Evolutionary conservation across 2,329 filamentous ascomycete genomes (phyloP).

Genomic region (Berkeleyomyces basicola): DNA sequence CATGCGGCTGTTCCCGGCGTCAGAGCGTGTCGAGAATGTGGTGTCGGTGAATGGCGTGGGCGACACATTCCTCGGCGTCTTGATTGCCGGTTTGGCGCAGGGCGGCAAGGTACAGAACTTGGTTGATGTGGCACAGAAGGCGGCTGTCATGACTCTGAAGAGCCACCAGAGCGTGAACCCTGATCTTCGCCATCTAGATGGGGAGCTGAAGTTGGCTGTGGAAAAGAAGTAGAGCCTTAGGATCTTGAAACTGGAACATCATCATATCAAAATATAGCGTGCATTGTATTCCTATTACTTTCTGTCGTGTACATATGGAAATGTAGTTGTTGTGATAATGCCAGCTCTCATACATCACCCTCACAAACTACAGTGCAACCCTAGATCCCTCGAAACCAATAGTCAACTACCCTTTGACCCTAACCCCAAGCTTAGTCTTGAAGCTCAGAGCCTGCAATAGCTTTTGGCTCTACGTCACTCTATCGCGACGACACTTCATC

Average conservation of each 20-base stretch:
- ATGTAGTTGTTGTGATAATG: background rate
- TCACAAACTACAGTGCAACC: background rate
- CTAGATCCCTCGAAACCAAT: background rate
- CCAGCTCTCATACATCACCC: background rate
- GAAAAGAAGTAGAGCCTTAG: background rate
- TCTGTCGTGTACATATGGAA: no score
- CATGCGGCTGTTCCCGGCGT: conserved; percentile 54
- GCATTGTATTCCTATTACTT: no score
- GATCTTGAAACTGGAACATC: background rate
- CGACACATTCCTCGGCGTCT: conserved; percentile 76
- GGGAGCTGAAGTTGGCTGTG: conserved; percentile 21
- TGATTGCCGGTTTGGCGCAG: conserved; percentile 61
- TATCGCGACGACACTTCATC: background rate
- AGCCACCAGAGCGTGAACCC: conserved; percentile 57
- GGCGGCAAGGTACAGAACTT: conserved; percentile 41
- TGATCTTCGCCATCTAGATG: conserved; percentile 31
- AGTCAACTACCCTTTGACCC: background rate
- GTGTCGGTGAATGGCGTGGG: conserved; percentile 89
- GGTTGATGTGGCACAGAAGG: conserved; percentile 66
- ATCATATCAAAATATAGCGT: background rate
- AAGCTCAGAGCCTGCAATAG: background rate
- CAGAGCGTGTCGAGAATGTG: conserved; percentile 41
- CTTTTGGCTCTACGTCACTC: background rate
- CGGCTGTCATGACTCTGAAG: conserved; percentile 61
- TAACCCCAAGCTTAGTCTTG: background rate